Evolutionary conservation across 345 rosid genomes (phyloP), one percentile per base, ranked within the genome.

Genomic region (Hibiscus tridactylites): DNA sequence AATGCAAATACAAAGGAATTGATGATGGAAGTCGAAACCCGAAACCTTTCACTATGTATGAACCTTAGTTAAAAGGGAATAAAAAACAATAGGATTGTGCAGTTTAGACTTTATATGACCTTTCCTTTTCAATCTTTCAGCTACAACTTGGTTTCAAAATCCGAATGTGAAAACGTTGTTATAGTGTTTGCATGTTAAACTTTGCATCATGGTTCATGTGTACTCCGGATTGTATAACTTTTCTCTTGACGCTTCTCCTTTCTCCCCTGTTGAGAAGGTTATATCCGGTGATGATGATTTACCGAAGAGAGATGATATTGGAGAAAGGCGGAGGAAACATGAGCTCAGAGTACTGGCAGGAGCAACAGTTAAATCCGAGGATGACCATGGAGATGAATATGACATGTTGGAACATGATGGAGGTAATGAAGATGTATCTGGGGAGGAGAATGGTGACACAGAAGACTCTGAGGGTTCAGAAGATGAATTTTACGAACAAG

Each of bases 291-390:
- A 91, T 71, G 96, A 90, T 78, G 97, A 93, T 82, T 74, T 93
- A 72, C 98, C 97, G 0, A 85, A 63, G 82, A 81, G 98, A 72
- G 98, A 93, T 82, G 97, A 93, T 76, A 88, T 94, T 73, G 98
- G 98, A 74, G 97, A 91, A 81, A 84, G 97, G 77, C 88, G 97
- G 78, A 87, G 93, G 82, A 90, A 88, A 74, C 85, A 85, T 75
- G 98, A 94, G 80, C 86, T 91, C 31, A 83, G 86, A 80, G 93
- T 91, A 65, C 81, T 94, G 79, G 88, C 92, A 50, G 85, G 84
- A 71, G 96, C 97, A 76, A 94, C 95, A 78, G 77, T 94, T 64
- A 78, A 65, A 75, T 80, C 91, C 29, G 88, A 83, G 72, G 91
- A 85, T 79, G 94, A 84, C 64, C 83, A 50, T 76, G 81, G 57